Base-by-base conservation (phyloP, 2,329 filamentous ascomycete genomes). In the Botrytis paeoniae region DNA sequence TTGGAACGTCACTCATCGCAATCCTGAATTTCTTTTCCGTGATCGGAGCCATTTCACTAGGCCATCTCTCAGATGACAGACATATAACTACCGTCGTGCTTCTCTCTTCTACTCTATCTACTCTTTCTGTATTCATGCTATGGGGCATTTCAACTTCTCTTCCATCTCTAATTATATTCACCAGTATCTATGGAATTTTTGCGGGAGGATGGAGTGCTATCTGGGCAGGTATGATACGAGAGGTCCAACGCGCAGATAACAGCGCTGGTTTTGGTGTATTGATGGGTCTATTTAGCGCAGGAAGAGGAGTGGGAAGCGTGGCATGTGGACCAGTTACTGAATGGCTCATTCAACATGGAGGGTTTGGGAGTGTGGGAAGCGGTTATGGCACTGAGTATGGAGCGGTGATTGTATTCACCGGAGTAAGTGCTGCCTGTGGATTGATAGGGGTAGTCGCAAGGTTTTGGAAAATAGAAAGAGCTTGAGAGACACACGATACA, bases 291-390 rank as follows among this genome's bases (percentile, higher is more conserved):
- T 89, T 91, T 85, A 86, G 87, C 35, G 85, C 87, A 7, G 89
- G 89, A 0, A 83, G 90, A 60, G 90, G 89, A 0, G 82, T 92
- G 1, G 90, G 90, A 0, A 91, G 91, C 75, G 84, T 91, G 51
- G 82, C 83, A 4, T 87, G 83, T 16, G 89, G 89, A 0, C 88
- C 89, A 10, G 65, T 90, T 72, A 89, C 88, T 76, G 86, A 87
- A 70, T 83, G 81, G 1, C 78, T 90, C 65, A 79, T 90, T 35
- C 80, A 80, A 60, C 82, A 83, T 1, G 81, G 83, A 73, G 83
- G 85, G 39, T 87, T 83, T 82, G 78, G 79, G 73, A 82, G 80
- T 39, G 78, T 80, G 35, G 18, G 29, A 6, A 37, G 71, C 64
- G 86, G 84, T 0, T 89, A 86, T 76, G 83, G 84, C 7, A 86